A percentile compares a stretch with the other conserved stretches of the same genome.
phyloP scores from a whole-genome alignment of 2,329 filamentous ascomycete species.

The Macroventuria anomochaeta region DNA sequence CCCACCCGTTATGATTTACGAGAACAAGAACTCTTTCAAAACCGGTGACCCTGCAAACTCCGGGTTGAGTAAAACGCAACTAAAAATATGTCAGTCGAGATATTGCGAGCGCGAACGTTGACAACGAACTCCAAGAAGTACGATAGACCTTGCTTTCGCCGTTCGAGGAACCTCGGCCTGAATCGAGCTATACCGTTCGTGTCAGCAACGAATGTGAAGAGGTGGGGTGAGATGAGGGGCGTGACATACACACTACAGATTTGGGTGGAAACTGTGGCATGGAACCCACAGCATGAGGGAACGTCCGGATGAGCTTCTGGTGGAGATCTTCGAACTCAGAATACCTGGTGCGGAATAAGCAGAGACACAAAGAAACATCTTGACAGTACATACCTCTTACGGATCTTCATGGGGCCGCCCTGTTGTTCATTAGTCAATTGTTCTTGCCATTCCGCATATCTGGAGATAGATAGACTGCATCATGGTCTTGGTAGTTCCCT shows the following conservation, averaged over 20 bases:
- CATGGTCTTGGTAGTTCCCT: conserved; percentile 12
- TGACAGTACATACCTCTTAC: conserved; percentile 59
- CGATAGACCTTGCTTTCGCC: conserved; percentile 78
- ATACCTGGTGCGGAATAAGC: conserved; percentile 64
- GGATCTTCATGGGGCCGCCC: conserved; percentile 64
- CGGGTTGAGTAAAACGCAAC: conserved; percentile 89
- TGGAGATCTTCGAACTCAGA: conserved; percentile 92
- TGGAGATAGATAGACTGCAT: conserved; percentile 9
- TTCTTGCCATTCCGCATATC: neutral
- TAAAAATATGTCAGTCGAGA: conserved; percentile 51
- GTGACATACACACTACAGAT: conserved; percentile 76
- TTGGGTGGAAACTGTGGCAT: conserved; percentile 92
- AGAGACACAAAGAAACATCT: neutral
- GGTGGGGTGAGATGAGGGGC: conserved; percentile 25
- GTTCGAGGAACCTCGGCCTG: conserved; percentile 82
- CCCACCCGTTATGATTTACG: conserved; percentile 28
- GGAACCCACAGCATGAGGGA: conserved; percentile 83
- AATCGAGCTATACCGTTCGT: conserved; percentile 63
- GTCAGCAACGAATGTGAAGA: conserved; percentile 23
- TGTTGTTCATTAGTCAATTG: conserved; percentile 34
- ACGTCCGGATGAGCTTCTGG: conserved; percentile 74
- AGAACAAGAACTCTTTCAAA: conserved; percentile 88
- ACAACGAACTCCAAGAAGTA: conserved; percentile 84
- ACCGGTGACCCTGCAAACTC: conserved; percentile 93
- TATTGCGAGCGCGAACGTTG: conserved; percentile 27